Evolutionary conservation across 768 basidiomycete species (phyloP), one percentile per base, ranked within the genome.

Genomic region (Mycena pura): DNA sequence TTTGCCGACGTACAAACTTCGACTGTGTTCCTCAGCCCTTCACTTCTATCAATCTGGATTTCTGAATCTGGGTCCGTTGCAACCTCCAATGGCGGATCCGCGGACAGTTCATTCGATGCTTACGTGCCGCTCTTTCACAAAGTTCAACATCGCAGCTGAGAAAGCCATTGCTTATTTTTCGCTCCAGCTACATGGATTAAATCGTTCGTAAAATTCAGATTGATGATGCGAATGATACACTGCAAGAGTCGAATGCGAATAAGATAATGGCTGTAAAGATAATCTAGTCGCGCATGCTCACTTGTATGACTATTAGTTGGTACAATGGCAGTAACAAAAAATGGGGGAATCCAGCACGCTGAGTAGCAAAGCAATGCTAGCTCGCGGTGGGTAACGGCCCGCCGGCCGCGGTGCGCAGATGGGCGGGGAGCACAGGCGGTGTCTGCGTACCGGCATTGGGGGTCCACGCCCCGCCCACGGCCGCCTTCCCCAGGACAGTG

Each of bases 401-500:
- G 15, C 43, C 71, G 21, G 64, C 67, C 2, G 68, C 57, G 1
- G 60, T n/a, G 13, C 74, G 70, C 19, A 73, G 68, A 56, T 73
- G 75, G n/a, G 75, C 47, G 40, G 78, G 78, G 6, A 67, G 51
- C 44, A 67, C 66, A 13, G 68, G 67, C 29, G 60, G 56, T 31
- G 46, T 44, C 40, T 40, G 63, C 66, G 22, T 69, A 22, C 47
- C 40, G 19, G 47, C 38, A 21, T 49, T 49, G 36, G 31, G 44
- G n/a, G 40, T 40, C 34, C 52, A 29, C 46, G 6, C 47, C n/a
- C 11, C 50, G 11, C 21, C 32, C 24, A 45, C 39, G 38, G 51
- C 57, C 24, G 24, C 55, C 39, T 71, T 57, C 34, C 62, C 62
- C 45, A 78, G 44, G 22, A 85, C 82, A 0, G 84, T 85, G 45